phyloP scores from a whole-genome alignment of 345 rosid genomes.

The Dimocarpus longan region DNA sequence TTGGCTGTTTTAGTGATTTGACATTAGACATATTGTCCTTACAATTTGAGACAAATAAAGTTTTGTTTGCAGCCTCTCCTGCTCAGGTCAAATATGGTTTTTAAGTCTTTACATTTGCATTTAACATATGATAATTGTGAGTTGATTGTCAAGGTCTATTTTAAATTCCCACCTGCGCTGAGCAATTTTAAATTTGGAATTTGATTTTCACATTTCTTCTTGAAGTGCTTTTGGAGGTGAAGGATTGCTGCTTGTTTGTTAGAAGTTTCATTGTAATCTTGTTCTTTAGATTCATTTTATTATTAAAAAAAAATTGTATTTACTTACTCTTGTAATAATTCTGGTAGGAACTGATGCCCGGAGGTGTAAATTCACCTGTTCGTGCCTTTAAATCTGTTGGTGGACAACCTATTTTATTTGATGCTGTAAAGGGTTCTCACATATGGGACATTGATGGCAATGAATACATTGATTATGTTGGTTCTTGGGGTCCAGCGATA shows the following conservation, averaged over 20 bases:
- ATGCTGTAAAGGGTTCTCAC: constrained; percentile 87
- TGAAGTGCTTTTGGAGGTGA: neutral
- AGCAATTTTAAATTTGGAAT: neutral
- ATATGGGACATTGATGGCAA: constrained; percentile 99
- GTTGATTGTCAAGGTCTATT: neutral
- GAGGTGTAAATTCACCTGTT: constrained; percentile 95
- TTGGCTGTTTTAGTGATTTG: neutral
- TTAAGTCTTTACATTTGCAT: neutral
- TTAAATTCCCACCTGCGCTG: neutral
- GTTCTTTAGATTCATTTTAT: neutral
- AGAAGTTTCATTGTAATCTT: neutral
- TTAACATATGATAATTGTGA: constrained; percentile 7
- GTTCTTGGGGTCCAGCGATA: constrained; percentile 98
- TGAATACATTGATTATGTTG: constrained; percentile 91
- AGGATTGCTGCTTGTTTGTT: neutral
- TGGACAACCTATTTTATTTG: constrained; percentile 85
- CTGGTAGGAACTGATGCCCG: constrained; percentile 88
- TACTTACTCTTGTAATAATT: neutral
- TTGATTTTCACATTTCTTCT: constrained; percentile 5
- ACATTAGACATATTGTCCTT: neutral
- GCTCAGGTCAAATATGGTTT: neutral
- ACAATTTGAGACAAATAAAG: neutral
- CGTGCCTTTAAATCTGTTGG: constrained; percentile 98
- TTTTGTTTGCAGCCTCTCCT: neutral
- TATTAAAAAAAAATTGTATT: neutral